Percentiles rank a stretch among this genome's conserved stretches.
These are phyloP conservation scores for Delonix regia DNA, from an alignment of 306 rosid genomes.

Conservation along the genomic window DNA sequence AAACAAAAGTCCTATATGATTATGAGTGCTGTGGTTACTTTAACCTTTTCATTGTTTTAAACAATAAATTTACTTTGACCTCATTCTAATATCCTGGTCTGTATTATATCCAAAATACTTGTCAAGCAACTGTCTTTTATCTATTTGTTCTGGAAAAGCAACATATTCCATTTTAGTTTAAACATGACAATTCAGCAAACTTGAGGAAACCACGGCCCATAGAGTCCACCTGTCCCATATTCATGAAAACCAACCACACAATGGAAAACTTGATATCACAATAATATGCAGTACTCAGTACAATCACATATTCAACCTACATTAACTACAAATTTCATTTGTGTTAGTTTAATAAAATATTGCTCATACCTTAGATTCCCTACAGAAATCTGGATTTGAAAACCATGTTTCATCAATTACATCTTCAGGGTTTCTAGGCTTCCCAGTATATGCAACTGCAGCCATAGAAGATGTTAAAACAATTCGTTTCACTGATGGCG, in stretches of 20 bases:
- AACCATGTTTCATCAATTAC: slow-evolving; percentile 16
- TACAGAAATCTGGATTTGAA: slow-evolving; percentile 4
- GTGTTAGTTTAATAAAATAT: background rate
- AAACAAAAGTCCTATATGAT: background rate
- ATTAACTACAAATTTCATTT: background rate
- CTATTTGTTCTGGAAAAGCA: background rate
- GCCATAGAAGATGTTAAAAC: slow-evolving; percentile 10
- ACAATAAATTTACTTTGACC: background rate
- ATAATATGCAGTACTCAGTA: background rate
- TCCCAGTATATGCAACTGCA: slow-evolving; percentile 10
- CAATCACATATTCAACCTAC: background rate
- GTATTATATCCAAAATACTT: background rate
- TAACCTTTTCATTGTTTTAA: background rate
- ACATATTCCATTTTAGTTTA: background rate
- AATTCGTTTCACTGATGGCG: background rate
- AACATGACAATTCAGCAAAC: background rate
- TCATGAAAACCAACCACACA: slow-evolving; percentile 9
- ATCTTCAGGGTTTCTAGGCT: background rate
- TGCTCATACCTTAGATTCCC: background rate
- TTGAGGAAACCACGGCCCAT: background rate
- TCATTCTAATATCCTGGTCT: background rate
- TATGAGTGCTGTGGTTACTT: background rate
- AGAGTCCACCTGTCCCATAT: slow-evolving; percentile 6
- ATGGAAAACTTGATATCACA: background rate
- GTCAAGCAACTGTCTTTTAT: background rate